These are phyloP conservation scores for Vaccinium macrocarpon DNA, from an alignment of 148 eudicot species.

Conservation along the genomic window DNA sequence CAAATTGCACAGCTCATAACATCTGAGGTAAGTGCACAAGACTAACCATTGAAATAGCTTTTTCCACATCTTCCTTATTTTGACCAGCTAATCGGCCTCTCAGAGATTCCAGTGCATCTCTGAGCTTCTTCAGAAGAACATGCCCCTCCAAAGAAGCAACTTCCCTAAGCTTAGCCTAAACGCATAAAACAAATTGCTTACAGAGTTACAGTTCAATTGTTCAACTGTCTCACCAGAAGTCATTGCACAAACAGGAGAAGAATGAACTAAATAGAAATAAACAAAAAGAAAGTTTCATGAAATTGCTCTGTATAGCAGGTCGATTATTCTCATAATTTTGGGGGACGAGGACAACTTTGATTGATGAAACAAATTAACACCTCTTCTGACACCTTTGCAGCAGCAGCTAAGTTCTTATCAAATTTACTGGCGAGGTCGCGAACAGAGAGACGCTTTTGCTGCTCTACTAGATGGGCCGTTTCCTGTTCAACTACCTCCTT, in stretches of 20 bases:
- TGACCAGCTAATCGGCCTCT: conserved; percentile 81
- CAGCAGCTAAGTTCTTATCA: conserved; percentile 89
- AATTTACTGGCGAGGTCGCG: conserved; percentile 94
- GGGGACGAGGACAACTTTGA: neutral
- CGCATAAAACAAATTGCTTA: conserved; percentile 7
- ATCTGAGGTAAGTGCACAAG: conserved; percentile 2
- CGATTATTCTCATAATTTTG: neutral
- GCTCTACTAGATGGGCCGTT: conserved; percentile 69
- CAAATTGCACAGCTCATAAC: neutral
- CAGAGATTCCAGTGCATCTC: conserved; percentile 84
- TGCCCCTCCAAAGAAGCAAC: conserved; percentile 92
- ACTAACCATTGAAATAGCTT: conserved; percentile 89
- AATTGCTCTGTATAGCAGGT: neutral
- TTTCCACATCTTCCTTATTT: conserved; percentile 90
- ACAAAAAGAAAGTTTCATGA: neutral
- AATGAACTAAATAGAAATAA: neutral
- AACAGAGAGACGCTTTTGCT: conserved; percentile 88
- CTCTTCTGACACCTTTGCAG: conserved; percentile 85
- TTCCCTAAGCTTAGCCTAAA: conserved; percentile 84
- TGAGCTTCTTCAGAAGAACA: conserved; percentile 91
- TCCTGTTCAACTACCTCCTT: conserved; percentile 81
- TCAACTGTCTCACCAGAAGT: neutral
- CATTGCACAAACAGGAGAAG: neutral
- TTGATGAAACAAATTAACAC: conserved; percentile 26
- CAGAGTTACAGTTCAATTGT: conserved; percentile 1